Evolutionary conservation across 192 early-diverging fungal genomes (phyloP), one percentile per base, ranked within the genome.

Genomic region (Paraglomus occultum): DNA sequence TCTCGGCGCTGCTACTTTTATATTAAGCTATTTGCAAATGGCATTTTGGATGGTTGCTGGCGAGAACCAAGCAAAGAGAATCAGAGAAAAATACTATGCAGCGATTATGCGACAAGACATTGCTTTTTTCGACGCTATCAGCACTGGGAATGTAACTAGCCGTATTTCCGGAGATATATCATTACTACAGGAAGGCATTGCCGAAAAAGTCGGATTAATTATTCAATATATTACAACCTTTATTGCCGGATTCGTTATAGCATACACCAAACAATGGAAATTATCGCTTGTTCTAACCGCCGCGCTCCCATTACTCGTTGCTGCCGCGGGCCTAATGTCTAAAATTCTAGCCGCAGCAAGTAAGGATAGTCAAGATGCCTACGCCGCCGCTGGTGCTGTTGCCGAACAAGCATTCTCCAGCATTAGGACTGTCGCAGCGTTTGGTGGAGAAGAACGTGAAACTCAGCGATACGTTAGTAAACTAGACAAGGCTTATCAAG

Each of bases 361-460:
- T 9, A 68, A 61, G 42, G 71, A 72, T 45, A 82, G 83, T 31
- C 73, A 85, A 51, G 80, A 83, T 68, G 80, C 88, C 8, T 96
- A 95, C 71, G 93, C 90, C 6, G 79, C 73, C 22, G 94, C 95
- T 6, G 94, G 93, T 50, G 83, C 83, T 14, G 82, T 98, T 39
- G 96, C 92, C 0, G 87, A 93, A 77, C 89, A 97, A 72, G 92
- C 87, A 0, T 76, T 98, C 22, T 78, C 87, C 18, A 80, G 84
- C 22, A 92, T 97, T 55, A 84, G 92, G 42, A 98, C 95, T 6
- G 92, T 97, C 15, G 83, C 83, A 54, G 82, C 95, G 5, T 97
- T 98, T 75, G 86, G 85, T 62, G 87, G 85, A 7, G 83, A 95
- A 79, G 69, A 85, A n/a, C 89, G 91, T 62, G 91, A 91, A 71